Base-by-base conservation (phyloP, 345 rosid genomes). In the Dipteronia dyeriana region DNA sequence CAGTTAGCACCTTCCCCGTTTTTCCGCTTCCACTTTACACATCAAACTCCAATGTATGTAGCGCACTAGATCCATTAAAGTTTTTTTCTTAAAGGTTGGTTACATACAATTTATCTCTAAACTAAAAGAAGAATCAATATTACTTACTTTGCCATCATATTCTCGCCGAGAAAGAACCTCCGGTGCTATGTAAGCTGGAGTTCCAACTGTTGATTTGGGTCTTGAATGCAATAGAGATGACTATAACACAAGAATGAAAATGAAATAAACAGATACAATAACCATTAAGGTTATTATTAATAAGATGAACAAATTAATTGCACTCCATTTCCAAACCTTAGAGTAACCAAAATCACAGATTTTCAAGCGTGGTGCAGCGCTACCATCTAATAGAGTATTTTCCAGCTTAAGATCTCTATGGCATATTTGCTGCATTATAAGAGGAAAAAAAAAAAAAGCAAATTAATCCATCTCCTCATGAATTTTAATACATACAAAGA, bases 271-370 rank as follows among this genome's bases (percentile, higher is more conserved):
- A 64, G 47, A 62, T 31, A 16, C 60, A 60, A 70, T 64, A 75
- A 51, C 13, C 23, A 66, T 26, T 74, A 77, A 34, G 53, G 11
- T 31, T 47, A 7, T 26, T 8, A 29, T 43, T 38, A 3, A 57
- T 31, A 22, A 6, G n/a, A 51, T 45, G 17, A 17, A 63, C 2
- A 34, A 59, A 29, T 0, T 5, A 31, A 64, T 34, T n/a, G 20
- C 10, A 16, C 38, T 49, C 39, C 23, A 65, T 31, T 60, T 20
- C 7, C 61, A 54, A 63, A 92, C 98, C 98, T 94, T 94, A 34
- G 98, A 94, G 87, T 94, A 94, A 74, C 98, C 96, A 73, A 94
- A 94, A 84, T 94, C 98, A 75, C 98, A 92, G 79, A 94, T 94
- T 82, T 94, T 94, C 87, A 92, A 74, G 23, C 94, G 89, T 4